Base-by-base conservation (phyloP, 352 stramenopile species). In the Globisporangium viniferum region DNA sequence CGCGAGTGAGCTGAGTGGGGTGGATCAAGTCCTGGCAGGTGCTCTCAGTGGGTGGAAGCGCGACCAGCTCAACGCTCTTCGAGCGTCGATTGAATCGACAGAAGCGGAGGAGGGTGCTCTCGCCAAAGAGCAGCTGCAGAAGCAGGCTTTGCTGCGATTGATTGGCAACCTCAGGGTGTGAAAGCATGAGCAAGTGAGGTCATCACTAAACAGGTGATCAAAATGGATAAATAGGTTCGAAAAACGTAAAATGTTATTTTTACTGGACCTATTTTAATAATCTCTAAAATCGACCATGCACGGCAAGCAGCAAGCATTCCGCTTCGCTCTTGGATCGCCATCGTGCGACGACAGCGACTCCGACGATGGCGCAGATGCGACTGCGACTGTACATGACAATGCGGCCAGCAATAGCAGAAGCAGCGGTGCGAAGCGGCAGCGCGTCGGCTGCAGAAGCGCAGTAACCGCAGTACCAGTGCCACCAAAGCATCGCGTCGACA, bases 341-440 rank as follows among this genome's bases (percentile, higher is more conserved):
- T 2, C 48, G 31, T 55, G 48, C 31, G 31, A 46, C 18, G 31
- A 27, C 29, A 33, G 4, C 20, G 55, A 31, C 20, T 6, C 15
- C 5, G 41, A 49, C 41, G 15, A 7, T 22, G 8, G 22, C 8
- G 18, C 5, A 5, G n/a, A 22, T 22, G 22, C 20, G 44, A 7
- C 44, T 20, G 10, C 33, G 33, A 31, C 20, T 61, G 9, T 31
- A 12, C n/a, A 46, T 8, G 56, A 27, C 18, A 46, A 14, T 48
- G 33, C 20, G 8, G 5, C 1, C 39, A 58, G 10, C 10, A 36
- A 20, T 14, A 57, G 12, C 27, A 54, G 20, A 31, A 44, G 24
- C 22, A 59, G 27, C 12, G 35, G 14, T 41, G 53, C 29, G 24
- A 68, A 70, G 57, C 56, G 64, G 5, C 64, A 60, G 44, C 46